These are phyloP conservation scores for Tolypocladium ovalisporum DNA, from an alignment of 2,329 filamentous ascomycete species.

Conservation along the genomic window DNA sequence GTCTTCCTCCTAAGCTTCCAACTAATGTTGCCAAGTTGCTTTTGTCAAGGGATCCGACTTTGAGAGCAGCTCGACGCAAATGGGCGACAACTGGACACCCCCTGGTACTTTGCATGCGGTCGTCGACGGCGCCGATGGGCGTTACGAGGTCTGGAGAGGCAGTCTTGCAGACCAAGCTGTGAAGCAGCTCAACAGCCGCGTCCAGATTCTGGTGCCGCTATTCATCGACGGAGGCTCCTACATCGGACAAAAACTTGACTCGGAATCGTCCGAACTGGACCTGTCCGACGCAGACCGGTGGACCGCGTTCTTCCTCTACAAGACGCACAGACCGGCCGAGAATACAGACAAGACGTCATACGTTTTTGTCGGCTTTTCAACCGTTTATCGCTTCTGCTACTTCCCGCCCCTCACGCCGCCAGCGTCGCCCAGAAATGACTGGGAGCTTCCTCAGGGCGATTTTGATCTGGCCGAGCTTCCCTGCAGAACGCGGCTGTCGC, in stretches of 20 bases:
- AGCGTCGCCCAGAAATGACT: conserved; percentile 24
- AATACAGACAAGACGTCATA: conserved; percentile 48
- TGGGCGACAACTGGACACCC: conserved; percentile 47
- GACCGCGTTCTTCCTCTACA: conserved; percentile 83
- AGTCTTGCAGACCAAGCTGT: conserved; percentile 60
- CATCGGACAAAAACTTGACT: conserved; percentile 39
- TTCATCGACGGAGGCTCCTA: conserved; percentile 90
- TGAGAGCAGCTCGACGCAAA: conserved; percentile 41
- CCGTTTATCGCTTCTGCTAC: conserved; percentile 77
- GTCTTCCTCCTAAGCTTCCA: background rate
- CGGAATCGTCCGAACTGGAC: conserved; percentile 51
- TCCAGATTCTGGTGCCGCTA: conserved; percentile 74
- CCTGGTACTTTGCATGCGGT: conserved; percentile 62
- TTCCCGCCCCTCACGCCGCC: conserved; percentile 39
- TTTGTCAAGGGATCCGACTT: conserved; percentile 55
- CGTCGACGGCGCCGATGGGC: conserved; percentile 49
- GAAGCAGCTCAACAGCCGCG: conserved; percentile 61
- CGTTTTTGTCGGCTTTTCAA: conserved; percentile 78
- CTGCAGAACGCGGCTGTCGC: conserved; percentile 75
- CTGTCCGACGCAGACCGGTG: conserved; percentile 70
- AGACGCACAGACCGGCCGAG: conserved; percentile 39
- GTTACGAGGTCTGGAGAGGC: conserved; percentile 78
- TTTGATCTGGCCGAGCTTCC: conserved; percentile 51
- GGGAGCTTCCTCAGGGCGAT: conserved; percentile 33
- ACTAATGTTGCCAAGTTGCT: conserved; percentile 38